Evolutionary conservation across 345 rosid species (phyloP).

Genomic region (Cochlearia excelsa): DNA sequence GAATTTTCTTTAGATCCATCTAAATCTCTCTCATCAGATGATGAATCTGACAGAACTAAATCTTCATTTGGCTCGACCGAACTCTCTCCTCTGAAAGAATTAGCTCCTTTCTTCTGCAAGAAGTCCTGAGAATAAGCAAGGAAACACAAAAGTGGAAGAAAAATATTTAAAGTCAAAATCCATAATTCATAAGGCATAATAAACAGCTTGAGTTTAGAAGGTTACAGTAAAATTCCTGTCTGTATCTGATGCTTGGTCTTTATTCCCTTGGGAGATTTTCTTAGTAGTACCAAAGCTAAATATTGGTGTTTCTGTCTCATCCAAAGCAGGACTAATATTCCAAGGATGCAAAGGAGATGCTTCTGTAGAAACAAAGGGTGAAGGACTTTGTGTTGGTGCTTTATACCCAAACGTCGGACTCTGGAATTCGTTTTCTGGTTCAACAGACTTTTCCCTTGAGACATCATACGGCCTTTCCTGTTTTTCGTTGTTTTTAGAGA

Average conservation of each 20-base stretch:
- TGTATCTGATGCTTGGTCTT: conserved; percentile 39
- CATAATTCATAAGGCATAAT: conserved; percentile 1
- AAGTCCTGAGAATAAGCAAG: conserved; percentile 53
- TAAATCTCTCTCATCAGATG: conserved; percentile 49
- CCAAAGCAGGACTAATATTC: conserved; percentile 39
- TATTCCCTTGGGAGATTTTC: conserved; percentile 38
- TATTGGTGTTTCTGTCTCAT: conserved; percentile 34
- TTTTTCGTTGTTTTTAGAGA: conserved; percentile 38
- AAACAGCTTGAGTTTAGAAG: conserved; percentile 34
- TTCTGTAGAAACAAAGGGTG: conserved; percentile 45
- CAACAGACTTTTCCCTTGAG: conserved; percentile 34
- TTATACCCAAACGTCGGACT: conserved; percentile 64
- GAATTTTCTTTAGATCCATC: conserved; percentile 52
- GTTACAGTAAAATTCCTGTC: conserved; percentile 52
- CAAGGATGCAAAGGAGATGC: conserved; percentile 38
- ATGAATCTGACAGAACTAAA: conserved; percentile 44
- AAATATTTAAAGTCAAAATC: conserved; percentile 19
- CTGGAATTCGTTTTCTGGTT: conserved; percentile 42
- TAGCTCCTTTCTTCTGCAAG: conserved; percentile 41
- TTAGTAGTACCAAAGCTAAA: conserved; percentile 41
- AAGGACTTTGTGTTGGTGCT: conserved; percentile 46
- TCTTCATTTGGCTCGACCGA: conserved; percentile 37
- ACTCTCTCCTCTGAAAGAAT: conserved; percentile 38
- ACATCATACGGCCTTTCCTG: conserved; percentile 35
- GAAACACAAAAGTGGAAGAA: conserved; percentile 40